These are phyloP conservation scores for Sphaerobolus stellatus DNA, from an alignment of 1,284 basidiomycete species.

Conservation along the genomic window DNA sequence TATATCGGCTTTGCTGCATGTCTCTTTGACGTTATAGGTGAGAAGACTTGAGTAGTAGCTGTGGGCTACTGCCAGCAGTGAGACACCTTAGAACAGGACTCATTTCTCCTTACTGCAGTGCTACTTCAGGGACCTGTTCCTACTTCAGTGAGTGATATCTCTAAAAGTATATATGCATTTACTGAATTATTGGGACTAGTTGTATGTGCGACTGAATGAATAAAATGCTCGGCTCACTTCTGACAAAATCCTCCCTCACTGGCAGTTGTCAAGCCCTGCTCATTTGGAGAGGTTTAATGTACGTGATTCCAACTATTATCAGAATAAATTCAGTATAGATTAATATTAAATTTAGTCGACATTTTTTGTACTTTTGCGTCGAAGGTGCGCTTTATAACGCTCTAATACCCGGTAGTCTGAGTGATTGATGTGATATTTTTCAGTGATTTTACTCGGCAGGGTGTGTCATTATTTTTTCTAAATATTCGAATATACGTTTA, in stretches of 20 bases:
- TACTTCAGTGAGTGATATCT: neutral
- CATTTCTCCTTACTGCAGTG: neutral
- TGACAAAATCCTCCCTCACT: neutral
- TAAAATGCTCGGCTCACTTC: neutral
- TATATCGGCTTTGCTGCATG: neutral
- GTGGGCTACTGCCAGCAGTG: too few species aligned
- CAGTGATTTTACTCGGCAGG: neutral
- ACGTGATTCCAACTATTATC: neutral
- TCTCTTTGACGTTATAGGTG: neutral
- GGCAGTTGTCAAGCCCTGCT: neutral
- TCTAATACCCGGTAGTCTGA: neutral
- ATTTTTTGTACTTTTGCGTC: neutral
- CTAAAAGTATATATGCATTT: too few species aligned
- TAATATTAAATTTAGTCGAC: neutral
- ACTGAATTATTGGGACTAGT: neutral
- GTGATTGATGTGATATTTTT: neutral
- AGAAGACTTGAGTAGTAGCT: too few species aligned
- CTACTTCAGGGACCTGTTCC: neutral
- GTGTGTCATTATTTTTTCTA: neutral
- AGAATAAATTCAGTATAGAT: neutral
- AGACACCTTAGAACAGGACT: too few species aligned
- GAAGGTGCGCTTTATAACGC: neutral
- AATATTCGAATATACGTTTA: neutral
- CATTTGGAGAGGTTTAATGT: neutral
- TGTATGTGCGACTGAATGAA: neutral